Evolutionary conservation across 306 rosid genomes (phyloP), one percentile per base, ranked within the genome.

Genomic region (Citrullus amarus): DNA sequence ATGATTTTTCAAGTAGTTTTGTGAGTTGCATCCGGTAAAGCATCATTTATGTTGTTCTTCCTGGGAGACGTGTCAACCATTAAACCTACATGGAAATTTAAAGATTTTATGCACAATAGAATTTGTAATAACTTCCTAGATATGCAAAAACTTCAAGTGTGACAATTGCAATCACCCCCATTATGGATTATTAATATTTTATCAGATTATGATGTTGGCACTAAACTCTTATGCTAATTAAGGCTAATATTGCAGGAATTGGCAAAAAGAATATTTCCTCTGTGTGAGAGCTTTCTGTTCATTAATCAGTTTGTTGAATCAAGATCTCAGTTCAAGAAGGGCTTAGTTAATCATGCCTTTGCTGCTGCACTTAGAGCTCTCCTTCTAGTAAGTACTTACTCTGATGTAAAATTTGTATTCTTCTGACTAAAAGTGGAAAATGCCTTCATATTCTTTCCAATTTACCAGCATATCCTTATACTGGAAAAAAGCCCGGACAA

Each of bases 291-390:
- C 88, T 95, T 89, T 83, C 67, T 92, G 76, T 84, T 92, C 86
- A 89, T 95, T 80, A 85, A 81, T 84, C 96, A 84, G 58, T 95
- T 91, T 89, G 96, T 91, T 81, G 98, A 95, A 80, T 89, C 88
- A 17, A 88, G 93, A 83, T 95, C 97, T 78, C 97, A 92, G 82
- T 95, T 95, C 89, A 90, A 91, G 85, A 89, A 82, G 86, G 98
- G 98, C 71, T 87, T 95, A 54, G 97, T 95, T 75, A 95, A 92
- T 87, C 98, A 95, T 72, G 98, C 98, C 63, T 95, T 95, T 85
- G 87, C 98, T 88, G 97, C 98, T 76, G 97, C 98, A 39, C 86
- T 95, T 43, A 86, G 97, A 85, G 97, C 95, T 6, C 90, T 95
- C 78, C 96, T 95, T 82, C 89, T 95, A 20, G 98, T 95, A 92